A percentile compares a stretch with the other conserved stretches of the same genome.
These are phyloP conservation scores for Penstemon eatonii DNA, from an alignment of 257 asterid genomes.

Conservation along the genomic window DNA sequence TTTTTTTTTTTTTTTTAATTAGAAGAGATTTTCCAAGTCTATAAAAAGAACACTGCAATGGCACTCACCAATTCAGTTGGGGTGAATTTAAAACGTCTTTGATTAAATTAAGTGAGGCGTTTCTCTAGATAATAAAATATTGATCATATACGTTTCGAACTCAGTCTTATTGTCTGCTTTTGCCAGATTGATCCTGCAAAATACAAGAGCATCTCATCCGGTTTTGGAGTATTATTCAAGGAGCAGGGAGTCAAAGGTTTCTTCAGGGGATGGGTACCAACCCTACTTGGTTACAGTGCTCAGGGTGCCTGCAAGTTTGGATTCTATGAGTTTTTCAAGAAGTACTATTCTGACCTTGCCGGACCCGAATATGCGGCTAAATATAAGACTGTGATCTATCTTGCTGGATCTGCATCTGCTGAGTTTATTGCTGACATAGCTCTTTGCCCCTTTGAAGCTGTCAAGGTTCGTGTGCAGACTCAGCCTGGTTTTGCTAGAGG, in stretches of 20 bases:
- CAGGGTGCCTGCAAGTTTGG: conserved; percentile 77
- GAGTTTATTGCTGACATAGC: conserved; percentile 65
- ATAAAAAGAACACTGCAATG: background rate
- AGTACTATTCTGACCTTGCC: conserved; percentile 58
- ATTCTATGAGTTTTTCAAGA: conserved; percentile 63
- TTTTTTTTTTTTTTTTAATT: background rate
- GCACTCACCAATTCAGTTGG: background rate
- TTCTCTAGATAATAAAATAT: no score
- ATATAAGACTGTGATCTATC: conserved; percentile 59
- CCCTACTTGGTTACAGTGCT: conserved; percentile 64
- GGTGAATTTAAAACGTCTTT: background rate
- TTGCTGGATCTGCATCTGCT: conserved; percentile 70
- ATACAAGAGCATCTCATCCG: conserved; percentile 59
- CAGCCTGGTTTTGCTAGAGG: conserved; percentile 69
- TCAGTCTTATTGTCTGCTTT: conserved; percentile 10
- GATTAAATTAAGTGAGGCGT: background rate
- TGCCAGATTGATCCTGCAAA: conserved; percentile 56
- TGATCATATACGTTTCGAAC: background rate
- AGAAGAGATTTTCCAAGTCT: background rate
- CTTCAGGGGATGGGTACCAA: conserved; percentile 68
- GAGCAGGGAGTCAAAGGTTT: conserved; percentile 61
- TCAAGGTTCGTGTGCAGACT: conserved; percentile 68
- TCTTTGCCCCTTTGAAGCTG: conserved; percentile 67
- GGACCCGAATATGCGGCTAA: conserved; percentile 61
- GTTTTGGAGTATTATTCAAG: conserved; percentile 53